Evolutionary conservation across 352 stramenopile species (phyloP).

Genomic region (Blastocystis sp.): DNA sequence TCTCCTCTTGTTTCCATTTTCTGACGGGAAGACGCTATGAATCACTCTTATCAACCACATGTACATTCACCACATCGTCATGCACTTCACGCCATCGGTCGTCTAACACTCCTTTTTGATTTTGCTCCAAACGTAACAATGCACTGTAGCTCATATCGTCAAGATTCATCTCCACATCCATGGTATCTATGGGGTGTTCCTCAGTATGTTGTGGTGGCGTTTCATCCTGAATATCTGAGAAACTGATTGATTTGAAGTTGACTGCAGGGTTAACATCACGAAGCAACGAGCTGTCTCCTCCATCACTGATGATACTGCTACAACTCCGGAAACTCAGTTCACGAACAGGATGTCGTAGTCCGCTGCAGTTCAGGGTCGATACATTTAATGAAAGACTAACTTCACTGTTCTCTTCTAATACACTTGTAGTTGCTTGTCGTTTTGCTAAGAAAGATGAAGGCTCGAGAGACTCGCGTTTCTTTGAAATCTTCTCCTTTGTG

Average conservation of each 20-base stretch:
- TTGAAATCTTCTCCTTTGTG: neutral
- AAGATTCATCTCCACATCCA: neutral
- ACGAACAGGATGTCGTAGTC: neutral
- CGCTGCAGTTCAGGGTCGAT: slow-evolving; percentile 28
- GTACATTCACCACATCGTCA: neutral
- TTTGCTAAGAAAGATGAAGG: neutral
- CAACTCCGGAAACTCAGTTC: slow-evolving; percentile 25
- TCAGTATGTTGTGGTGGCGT: neutral
- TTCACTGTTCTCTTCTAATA: slow-evolving; percentile 33
- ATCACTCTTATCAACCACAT: neutral
- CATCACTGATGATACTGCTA: neutral
- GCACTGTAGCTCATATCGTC: slow-evolving; percentile 39
- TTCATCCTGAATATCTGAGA: slow-evolving; percentile 11
- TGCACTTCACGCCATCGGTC: slow-evolving; percentile 5
- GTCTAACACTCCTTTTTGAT: slow-evolving; percentile 46
- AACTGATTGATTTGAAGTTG: slow-evolving; percentile 16
- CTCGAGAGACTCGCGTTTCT: neutral
- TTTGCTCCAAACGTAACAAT: slow-evolving; percentile 29
- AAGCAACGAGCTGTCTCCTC: neutral
- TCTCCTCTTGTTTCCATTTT: neutral
- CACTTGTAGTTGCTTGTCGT: neutral
- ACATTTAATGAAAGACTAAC: neutral
- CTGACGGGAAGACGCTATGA: neutral
- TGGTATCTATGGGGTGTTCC: neutral
- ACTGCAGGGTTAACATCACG: neutral